Base-by-base conservation (phyloP, 1,139 yeast species). In the Pichiaceae sp. region DNA sequence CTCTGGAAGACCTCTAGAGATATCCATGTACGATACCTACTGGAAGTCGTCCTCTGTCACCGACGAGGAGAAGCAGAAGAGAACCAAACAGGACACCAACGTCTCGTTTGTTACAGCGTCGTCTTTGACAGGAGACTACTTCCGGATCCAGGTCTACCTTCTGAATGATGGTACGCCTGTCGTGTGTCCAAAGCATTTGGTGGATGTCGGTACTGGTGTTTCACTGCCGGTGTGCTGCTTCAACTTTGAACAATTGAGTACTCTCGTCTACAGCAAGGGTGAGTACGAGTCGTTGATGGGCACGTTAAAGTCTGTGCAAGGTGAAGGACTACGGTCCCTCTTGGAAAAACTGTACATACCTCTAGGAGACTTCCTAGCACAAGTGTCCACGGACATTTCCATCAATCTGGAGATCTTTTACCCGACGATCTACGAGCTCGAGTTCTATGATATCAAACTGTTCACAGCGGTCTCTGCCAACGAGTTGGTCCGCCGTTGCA, bases 21-120 rank as follows among this genome's bases (percentile, higher is more conserved):
- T 94, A 31, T 79, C 95, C 4, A 85, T 87, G 61, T 89, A 85
- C 54, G 96, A 89, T 53, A 89, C 97, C 0, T 91, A 91, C 60
- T 91, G 98, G 98, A 91, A 89, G 59, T 79, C 95, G 11, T 49
- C 57, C n/a, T 44, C 53, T 7, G 41, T 53, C 12, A 45, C 54
- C 1, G 47, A 43, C 19, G 45, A 44, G 14, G 40, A 40, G 20
- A 34, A 8, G 40, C 20, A 16, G 26, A 23, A 31, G 35, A 31
- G 27, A 16, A 21, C n/a, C 23, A 33, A 3, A 44, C 46, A 29
- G 42, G 46, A 29, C 44, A 18, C 35, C 9, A 35, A 36, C 4
- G 66, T 80, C 28, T 78, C 94, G 4, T 77, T 86, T 52, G 95
- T 91, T 15, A 89, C 97, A 0, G 93, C 96, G 0, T 86, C 96